A percentile compares a stretch with the other conserved stretches of the same genome.
Conservation (phyloP, 257 asterid species). For the Nicotiana noctiflora region DNA sequence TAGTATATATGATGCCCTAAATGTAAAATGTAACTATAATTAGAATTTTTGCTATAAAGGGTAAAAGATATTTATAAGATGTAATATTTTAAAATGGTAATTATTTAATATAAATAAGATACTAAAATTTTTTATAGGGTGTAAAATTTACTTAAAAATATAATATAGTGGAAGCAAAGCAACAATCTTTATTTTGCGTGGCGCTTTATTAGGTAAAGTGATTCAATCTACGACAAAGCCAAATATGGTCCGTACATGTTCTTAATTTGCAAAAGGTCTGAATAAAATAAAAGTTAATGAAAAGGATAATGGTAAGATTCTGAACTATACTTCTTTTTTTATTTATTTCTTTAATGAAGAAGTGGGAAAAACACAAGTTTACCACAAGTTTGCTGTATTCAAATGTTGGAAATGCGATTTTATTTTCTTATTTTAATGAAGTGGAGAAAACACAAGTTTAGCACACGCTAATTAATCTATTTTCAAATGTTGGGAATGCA, state of each 20-base stretch:
- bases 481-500: not conserved
- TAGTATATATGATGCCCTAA: no score
- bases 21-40: no score
- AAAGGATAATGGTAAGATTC: not conserved
- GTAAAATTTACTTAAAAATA: no score
- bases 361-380: not conserved
- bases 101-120: no score
- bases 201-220: not conserved
- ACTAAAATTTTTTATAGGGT: no score
- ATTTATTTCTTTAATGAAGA: not conserved
- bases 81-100: no score
- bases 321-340: not conserved
- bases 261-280: not conserved
- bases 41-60: no score
- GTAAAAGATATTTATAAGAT: no score
- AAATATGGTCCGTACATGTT: not conserved
- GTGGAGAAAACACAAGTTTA: not conserved
- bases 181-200: not conserved
- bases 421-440: not conserved
- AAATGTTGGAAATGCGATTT: not conserved
- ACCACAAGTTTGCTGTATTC: not conserved
- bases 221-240: not conserved
- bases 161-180: not conserved
- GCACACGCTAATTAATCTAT: not conserved
- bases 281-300: not conserved